Base-by-base conservation (phyloP, 768 basidiomycete genomes). In the Psilocybe sp. region DNA sequence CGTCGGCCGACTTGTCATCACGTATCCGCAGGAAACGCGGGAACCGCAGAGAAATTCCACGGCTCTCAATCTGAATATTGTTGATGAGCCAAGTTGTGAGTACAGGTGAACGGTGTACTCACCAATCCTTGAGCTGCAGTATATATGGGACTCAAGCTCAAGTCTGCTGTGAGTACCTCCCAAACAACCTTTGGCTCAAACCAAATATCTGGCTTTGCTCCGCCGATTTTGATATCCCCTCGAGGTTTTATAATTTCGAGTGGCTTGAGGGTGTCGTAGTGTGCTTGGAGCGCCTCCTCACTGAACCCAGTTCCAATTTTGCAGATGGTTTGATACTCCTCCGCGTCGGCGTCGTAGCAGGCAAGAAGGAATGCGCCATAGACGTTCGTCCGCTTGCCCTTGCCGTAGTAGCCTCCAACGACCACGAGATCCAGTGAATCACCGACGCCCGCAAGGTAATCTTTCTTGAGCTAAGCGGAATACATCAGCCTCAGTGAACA, bases 261-360 rank as follows among this genome's bases (percentile, higher is more conserved):
- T 12, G 92, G 85, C 54, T 89, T 85, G 20, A 99, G 77, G 3
- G 79, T 72, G n/a, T 89, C 81, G 67, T 87, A 88, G 60, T 96
- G 91, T 13, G 78, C 69, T 61, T 88, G 84, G 32, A 99, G 68
- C 51, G 80, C 77, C 63, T 98, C 97, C 60, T 99, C 97, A 49
- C 88, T 90, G 72, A 99, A 98, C 1, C 97, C 97, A 0, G 97
- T 99, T 8, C 97, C 97, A 57, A 99, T 97, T 68, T 99, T 99
- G 79, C 97, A 98, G 46, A 98, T 93, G 4, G 95, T 94, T 63
- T 99, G 97, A 65, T 81, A 98, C 64, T 91, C 89, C 66, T 98
- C 96, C 15, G 88, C 79, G 58, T 98, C 97, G 49, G 84, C 75
- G 66, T 99, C 97, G 65, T 93, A 98, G 69, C 96, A 98, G 7